Conservation (phyloP, 2,329 filamentous ascomycete genomes). For the Fusarium sacchari region DNA sequence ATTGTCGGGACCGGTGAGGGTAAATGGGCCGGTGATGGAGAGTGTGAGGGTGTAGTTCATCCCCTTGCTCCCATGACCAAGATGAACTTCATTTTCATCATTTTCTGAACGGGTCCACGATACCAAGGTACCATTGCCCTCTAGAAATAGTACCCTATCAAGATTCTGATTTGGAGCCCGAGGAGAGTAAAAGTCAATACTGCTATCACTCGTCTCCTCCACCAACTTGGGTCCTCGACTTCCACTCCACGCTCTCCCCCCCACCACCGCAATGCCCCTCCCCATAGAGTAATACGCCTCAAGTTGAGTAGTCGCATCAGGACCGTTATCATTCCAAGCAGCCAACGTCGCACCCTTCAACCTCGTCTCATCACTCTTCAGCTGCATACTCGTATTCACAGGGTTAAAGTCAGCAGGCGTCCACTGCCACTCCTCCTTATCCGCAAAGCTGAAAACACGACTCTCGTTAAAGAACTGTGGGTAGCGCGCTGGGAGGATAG, state of each 20-base stretch:
- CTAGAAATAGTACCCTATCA: not conserved
- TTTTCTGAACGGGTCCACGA: not conserved
- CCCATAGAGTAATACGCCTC: conserved; percentile 26
- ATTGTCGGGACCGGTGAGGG: not conserved
- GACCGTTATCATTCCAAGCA: conserved; percentile 18
- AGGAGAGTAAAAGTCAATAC: conserved; percentile 12
- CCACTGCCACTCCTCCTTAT: conserved; percentile 10
- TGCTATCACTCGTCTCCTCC: not conserved
- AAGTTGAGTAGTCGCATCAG: conserved; percentile 10
- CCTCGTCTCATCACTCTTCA: not conserved
- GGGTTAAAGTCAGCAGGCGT: conserved; percentile 11
- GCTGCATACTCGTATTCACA: conserved; percentile 5
- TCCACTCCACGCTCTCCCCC: conserved; percentile 14
- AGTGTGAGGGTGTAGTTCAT: conserved; percentile 15
- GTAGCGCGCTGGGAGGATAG: conserved; percentile 13
- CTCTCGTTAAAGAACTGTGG: conserved; percentile 22
- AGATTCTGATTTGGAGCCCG: conserved; percentile 9
- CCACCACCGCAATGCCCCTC: conserved; percentile 14
- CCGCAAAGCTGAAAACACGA: conserved; percentile 4
- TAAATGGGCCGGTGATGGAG: not conserved
- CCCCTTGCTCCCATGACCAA: conserved; percentile 5
- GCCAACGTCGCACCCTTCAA: conserved; percentile 2
- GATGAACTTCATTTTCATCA: not conserved
- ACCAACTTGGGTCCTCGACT: not conserved
- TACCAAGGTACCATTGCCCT: not conserved